Evolutionary conservation across 768 basidiomycete genomes (phyloP).

Genomic region (Nevesoporus exiguus): DNA sequence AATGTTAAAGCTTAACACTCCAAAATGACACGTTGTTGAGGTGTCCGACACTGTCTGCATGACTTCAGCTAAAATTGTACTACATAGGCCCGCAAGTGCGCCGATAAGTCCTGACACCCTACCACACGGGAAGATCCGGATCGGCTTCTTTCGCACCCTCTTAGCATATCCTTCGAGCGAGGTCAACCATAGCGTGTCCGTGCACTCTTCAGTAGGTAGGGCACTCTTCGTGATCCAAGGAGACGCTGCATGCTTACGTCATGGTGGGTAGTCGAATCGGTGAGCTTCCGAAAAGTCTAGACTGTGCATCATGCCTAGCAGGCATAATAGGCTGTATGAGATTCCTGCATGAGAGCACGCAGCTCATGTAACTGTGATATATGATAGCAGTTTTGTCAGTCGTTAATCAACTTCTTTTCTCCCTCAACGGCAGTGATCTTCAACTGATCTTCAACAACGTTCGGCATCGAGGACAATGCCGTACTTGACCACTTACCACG

Average conservation of each 20-base stretch:
- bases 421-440: constrained; percentile 27
- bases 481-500: constrained; percentile 9
- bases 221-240: constrained; percentile 4
- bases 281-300: constrained; percentile 4
- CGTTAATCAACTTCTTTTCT: constrained; percentile 27
- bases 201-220: constrained; percentile 1
- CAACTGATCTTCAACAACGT: constrained; percentile 24
- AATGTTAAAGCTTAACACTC: constrained; percentile 19
- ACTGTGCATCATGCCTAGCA: not conserved
- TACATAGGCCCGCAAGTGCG: not conserved
- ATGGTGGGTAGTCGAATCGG: not conserved
- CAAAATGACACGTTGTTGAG: not conserved
- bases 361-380: constrained; percentile 4
- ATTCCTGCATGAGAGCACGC: not conserved
- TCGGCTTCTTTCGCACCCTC: constrained; percentile 3
- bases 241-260: constrained; percentile 20
- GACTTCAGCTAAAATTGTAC: not conserved
- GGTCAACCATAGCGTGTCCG: not conserved
- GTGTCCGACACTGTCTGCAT: constrained; percentile 1
- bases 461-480: constrained; percentile 7
- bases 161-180: not conserved
- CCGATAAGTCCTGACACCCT: not conserved
- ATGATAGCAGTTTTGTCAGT: constrained; percentile 3
- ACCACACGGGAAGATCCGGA: not conserved
- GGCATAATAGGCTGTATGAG: not conserved